Base-by-base conservation (phyloP, 805 yeast genomes). In the Starmera caribaea region DNA sequence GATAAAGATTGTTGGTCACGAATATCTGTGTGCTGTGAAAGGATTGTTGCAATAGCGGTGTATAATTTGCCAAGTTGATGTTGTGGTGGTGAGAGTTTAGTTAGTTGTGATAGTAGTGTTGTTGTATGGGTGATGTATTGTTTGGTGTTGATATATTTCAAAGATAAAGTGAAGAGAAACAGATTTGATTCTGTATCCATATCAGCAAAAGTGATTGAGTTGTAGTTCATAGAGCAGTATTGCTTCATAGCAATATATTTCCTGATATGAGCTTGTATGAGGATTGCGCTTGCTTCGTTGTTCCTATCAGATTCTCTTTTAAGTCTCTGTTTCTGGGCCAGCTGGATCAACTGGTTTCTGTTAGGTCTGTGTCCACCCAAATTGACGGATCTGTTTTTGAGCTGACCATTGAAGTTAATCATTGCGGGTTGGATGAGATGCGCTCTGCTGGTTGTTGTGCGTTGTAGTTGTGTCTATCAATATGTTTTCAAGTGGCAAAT, bases 341-440 rank as follows among this genome's bases (percentile, higher is more conserved):
- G 76, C 42, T 72, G 74, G n/a, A 90, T 59, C 65, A 48, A 70
- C 57, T 41, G 63, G 49, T 43, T 66, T 58, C 56, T 69, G 51
- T 44, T 60, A 39, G 38, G 58, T 58, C 58, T 57, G 42, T 37
- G 41, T 45, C 48, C 81, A 63, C 52, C 90, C 71, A 48, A 76
- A 68, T 64, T 90, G 39, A 72, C 73, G 30, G 82, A 64, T 39
- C 76, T 65, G 45, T 76, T 70, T 38, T 66, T 64, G 15, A 76
- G 65, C 47, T 75, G 79, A 5, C 94, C 94, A 10, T 77, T 72
- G 62, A 84, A 85, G 62, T 79, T 77, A 41, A 62, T 36, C 66
- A 63, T 62, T 32, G 8, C 16, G n/a, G 32, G 7, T n/a, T 2
- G 10, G 15, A 4, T 21, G 24, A 5, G 24, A 5, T 21, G 24